Evolutionary conservation across 2,329 filamentous ascomycete species (phyloP).

Genomic region (Dactylellina parvicollis): DNA sequence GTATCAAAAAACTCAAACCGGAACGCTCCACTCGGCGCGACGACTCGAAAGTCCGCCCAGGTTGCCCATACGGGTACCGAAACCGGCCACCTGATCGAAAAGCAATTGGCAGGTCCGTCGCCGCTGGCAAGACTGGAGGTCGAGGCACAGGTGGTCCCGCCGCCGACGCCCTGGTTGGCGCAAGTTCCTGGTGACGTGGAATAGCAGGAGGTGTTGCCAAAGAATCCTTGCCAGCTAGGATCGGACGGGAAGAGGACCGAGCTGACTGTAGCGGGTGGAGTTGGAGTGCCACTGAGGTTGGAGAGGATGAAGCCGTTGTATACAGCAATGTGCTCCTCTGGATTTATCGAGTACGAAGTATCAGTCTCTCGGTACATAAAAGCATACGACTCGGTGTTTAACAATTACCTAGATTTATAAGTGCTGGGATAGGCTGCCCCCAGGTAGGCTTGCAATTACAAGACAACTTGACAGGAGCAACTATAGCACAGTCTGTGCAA

Average conservation of each 20-base stretch:
- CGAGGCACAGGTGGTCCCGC: conserved; percentile 10
- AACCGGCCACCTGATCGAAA: conserved; percentile 38
- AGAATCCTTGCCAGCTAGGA: conserved; percentile 27
- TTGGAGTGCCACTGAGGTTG: conserved; percentile 30
- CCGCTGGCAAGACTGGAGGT: conserved; percentile 2
- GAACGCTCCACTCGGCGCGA: conserved; percentile 40
- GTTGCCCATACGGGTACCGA: conserved; percentile 28
- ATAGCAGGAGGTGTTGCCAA: conserved; percentile 46
- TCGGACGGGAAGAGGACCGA: conserved; percentile 25
- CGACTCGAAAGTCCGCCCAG: conserved; percentile 19
- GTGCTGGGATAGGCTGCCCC: conserved; percentile 23
- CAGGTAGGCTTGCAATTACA: conserved; percentile 42
- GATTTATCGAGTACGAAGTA: too few species aligned
- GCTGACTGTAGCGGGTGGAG: conserved; percentile 26
- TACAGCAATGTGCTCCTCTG: conserved; percentile 43
- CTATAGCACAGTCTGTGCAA: conserved; percentile 29
- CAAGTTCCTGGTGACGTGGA: conserved; percentile 13
- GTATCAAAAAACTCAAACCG: conserved; percentile 43
- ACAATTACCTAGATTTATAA: conserved; percentile 26
- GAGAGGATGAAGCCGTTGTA: conserved; percentile 47
- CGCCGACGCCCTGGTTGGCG: background rate
- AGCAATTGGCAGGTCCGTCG: conserved; percentile 35
- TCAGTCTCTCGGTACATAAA: background rate
- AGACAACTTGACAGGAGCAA: conserved; percentile 14
- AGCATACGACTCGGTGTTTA: background rate